Conservation (phyloP, 306 rosid species). For the Senna tora region DNA sequence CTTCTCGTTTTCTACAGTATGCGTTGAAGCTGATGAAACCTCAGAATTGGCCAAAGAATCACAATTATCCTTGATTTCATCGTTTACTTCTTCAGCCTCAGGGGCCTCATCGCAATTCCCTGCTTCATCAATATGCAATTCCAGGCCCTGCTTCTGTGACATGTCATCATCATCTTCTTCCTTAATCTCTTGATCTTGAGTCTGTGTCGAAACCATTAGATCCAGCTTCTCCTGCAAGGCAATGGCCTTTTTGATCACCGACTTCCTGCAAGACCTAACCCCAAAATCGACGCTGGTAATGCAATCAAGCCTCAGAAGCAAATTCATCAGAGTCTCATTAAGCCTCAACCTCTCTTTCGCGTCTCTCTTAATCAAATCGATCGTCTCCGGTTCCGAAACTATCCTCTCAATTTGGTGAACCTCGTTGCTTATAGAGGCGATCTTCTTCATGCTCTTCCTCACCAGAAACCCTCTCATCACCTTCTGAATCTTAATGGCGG, state of each 20-base stretch:
- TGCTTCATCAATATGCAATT: background rate
- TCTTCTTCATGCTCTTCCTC: constrained; percentile 64
- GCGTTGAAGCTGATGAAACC: background rate
- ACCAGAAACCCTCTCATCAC: constrained; percentile 59
- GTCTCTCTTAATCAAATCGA: constrained; percentile 47
- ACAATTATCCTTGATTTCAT: background rate
- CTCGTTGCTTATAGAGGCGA: constrained; percentile 48
- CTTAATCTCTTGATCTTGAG: background rate
- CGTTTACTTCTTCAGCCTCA: background rate
- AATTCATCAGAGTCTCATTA: constrained; percentile 64
- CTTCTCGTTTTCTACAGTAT: constrained; percentile 3
- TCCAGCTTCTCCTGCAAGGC: constrained; percentile 69
- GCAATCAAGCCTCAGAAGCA: constrained; percentile 66
- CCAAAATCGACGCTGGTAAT: constrained; percentile 57
- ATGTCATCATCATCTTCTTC: background rate
- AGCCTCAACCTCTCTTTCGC: constrained; percentile 59
- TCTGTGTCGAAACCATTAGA: constrained; percentile 29
- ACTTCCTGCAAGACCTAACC: constrained; percentile 63
- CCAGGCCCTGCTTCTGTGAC: background rate
- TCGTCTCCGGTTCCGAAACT: constrained; percentile 29
- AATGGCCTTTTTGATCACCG: constrained; percentile 62
- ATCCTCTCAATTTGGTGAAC: constrained; percentile 50
- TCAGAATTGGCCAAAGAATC: background rate
- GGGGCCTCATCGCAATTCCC: background rate
- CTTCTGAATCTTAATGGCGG: constrained; percentile 66